Evolutionary conservation across 2,329 filamentous ascomycete species (phyloP).

Genomic region (Diaporthe australafricana): DNA sequence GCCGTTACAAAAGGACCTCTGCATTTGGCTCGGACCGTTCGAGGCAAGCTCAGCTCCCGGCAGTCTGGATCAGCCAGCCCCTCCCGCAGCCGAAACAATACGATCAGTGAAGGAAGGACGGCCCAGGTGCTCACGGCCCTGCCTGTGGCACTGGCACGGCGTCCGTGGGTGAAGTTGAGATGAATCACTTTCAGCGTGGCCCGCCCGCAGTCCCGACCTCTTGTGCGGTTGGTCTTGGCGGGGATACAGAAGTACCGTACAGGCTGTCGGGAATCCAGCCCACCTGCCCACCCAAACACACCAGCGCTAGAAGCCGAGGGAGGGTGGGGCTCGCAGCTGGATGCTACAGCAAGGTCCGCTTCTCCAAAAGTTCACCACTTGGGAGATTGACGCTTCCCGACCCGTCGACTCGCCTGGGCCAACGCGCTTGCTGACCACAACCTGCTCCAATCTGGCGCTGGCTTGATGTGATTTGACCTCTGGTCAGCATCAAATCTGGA

Average conservation of each 20-base stretch:
- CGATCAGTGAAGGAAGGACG: not conserved
- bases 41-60: slow-evolving; percentile 6
- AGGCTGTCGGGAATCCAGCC: slow-evolving; percentile 7
- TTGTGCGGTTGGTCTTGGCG: slow-evolving; percentile 14
- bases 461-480: not conserved
- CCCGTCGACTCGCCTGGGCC: not conserved
- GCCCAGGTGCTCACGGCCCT: not conserved
- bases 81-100: not conserved
- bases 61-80: slow-evolving; percentile 21
- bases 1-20: slow-evolving; percentile 14
- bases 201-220: not conserved
- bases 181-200: not conserved
- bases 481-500: slow-evolving; percentile 19
- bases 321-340: slow-evolving; percentile 26
- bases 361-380: slow-evolving; percentile 32
- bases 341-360: slow-evolving; percentile 27
- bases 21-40: slow-evolving; percentile 12
- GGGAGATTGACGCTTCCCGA: slow-evolving; percentile 12
- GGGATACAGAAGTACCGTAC: slow-evolving; percentile 31
- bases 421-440: not conserved
- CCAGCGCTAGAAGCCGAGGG: slow-evolving; percentile 21
- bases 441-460: not conserved
- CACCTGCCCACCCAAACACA: not conserved
- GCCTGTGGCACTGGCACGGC: not conserved
- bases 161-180: not conserved